Conservation (phyloP, 202 grass and related monocot species). For the Cymbopogon flexuosus region DNA sequence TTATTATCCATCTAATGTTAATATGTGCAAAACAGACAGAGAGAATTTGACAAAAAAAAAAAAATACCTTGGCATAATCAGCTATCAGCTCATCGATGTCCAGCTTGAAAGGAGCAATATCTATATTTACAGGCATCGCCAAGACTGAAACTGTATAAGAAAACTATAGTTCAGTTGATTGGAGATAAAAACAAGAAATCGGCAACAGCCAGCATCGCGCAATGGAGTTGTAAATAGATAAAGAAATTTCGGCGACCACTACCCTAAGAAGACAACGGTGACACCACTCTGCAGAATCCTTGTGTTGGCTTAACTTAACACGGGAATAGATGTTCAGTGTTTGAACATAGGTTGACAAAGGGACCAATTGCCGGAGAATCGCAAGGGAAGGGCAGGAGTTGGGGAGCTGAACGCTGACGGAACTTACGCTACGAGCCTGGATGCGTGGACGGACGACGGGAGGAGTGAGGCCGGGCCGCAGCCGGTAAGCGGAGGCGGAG, state of each 20-base stretch:
- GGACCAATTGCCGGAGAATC: not conserved
- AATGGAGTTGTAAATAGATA: not conserved
- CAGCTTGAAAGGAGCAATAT: constrained; percentile 64
- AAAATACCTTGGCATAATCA: constrained; percentile 51
- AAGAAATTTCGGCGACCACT: not conserved
- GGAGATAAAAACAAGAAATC: not conserved
- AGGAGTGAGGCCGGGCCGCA: not conserved
- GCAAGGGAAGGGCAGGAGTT: not conserved
- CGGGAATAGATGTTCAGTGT: not conserved
- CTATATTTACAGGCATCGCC: constrained; percentile 26
- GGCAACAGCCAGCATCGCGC: not conserved
- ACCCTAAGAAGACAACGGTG: not conserved
- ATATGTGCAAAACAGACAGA: not conserved
- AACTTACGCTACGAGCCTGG: not conserved
- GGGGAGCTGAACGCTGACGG: not conserved
- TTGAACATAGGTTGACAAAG: not conserved
- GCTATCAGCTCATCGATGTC: constrained; percentile 73
- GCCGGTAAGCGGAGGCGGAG: not conserved
- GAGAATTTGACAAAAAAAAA: not conserved
- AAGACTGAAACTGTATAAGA: not conserved
- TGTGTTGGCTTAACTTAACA: not conserved
- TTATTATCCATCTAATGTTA: not conserved
- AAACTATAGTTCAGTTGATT: constrained; percentile 13
- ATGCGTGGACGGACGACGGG: not conserved
- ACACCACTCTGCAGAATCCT: not conserved